Conservation (phyloP, 140 eudicot genomes). For the Bidens hawaiensis region DNA sequence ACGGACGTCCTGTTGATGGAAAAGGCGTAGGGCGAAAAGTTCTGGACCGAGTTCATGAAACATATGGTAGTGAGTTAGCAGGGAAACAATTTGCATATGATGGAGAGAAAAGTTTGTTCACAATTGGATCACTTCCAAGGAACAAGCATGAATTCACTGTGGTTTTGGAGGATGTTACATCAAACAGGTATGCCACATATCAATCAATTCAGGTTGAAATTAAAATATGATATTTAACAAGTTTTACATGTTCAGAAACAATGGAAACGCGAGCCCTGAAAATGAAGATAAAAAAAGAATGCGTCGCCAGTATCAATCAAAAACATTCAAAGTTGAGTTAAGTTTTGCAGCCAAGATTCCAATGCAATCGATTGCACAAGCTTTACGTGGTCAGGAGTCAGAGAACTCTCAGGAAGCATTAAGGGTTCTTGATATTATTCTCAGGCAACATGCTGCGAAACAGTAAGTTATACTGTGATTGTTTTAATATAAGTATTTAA, state of each 20-base stretch:
- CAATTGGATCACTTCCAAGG: conserved; percentile 70
- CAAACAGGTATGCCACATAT: conserved; percentile 47
- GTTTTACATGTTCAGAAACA: conserved; percentile 23
- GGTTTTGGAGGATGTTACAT: conserved; percentile 58
- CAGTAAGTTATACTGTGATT: conserved; percentile 35
- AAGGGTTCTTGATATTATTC: conserved; percentile 63
- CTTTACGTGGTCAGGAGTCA: conserved; percentile 63
- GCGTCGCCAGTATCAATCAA: conserved; percentile 57
- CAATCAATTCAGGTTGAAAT: not conserved
- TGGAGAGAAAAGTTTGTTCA: conserved; percentile 78
- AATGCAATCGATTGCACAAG: conserved; percentile 69
- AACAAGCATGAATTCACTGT: conserved; percentile 80
- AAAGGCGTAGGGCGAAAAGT: conserved; percentile 75
- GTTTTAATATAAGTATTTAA: not conserved
- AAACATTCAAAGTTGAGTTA: conserved; percentile 62
- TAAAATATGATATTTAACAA: not conserved
- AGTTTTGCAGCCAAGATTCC: conserved; percentile 81
- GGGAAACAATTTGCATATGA: conserved; percentile 75
- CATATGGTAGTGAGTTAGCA: conserved; percentile 53
- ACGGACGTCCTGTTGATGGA: conserved; percentile 70
- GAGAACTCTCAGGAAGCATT: conserved; percentile 67
- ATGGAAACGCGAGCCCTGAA: conserved; percentile 48
- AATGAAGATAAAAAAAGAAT: conserved; percentile 50
- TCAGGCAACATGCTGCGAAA: conserved; percentile 81
- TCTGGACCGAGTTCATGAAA: conserved; percentile 64